phyloP scores from a whole-genome alignment of 129 eudicot genomes.

The Helianthus tuberosus region DNA sequence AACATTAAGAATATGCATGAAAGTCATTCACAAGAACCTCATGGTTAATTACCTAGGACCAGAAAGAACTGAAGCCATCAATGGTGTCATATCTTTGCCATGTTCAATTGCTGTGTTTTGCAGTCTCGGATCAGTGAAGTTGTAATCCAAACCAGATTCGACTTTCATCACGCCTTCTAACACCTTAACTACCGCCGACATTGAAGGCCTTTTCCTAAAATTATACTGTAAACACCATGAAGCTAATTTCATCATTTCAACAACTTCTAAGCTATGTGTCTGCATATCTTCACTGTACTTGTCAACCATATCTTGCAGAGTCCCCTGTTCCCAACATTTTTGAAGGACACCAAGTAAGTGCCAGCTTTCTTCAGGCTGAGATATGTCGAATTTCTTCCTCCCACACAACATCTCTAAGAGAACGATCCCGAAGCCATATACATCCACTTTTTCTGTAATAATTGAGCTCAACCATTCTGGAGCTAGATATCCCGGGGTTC shows the following conservation, averaged over 20 bases:
- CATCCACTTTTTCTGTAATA: conserved; percentile 39
- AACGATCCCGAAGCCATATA: conserved; percentile 38
- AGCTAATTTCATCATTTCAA: conserved; percentile 39
- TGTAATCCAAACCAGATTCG: conserved; percentile 28
- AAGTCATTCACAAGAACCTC: background rate
- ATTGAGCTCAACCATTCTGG: conserved; percentile 29
- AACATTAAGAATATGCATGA: background rate
- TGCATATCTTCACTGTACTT: conserved; percentile 14
- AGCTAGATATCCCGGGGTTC: conserved; percentile 41
- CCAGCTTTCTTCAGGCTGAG: conserved; percentile 24
- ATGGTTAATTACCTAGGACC: background rate
- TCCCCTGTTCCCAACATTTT: conserved; percentile 21
- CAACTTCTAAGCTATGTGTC: background rate
- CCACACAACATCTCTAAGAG: conserved; percentile 38
- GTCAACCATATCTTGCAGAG: conserved; percentile 26
- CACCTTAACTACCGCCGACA: conserved; percentile 33
- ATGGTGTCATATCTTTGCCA: background rate
- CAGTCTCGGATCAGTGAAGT: conserved; percentile 35
- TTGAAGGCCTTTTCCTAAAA: conserved; percentile 33
- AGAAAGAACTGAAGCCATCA: conserved; percentile 16
- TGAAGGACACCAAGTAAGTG: conserved; percentile 36
- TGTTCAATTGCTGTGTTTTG: background rate
- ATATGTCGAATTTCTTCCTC: conserved; percentile 29
- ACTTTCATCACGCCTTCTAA: conserved; percentile 31
- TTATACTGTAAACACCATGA: conserved; percentile 44